phyloP scores from a whole-genome alignment of 225 moss, liverwort and hornwort species.

The Ulota crispa region DNA sequence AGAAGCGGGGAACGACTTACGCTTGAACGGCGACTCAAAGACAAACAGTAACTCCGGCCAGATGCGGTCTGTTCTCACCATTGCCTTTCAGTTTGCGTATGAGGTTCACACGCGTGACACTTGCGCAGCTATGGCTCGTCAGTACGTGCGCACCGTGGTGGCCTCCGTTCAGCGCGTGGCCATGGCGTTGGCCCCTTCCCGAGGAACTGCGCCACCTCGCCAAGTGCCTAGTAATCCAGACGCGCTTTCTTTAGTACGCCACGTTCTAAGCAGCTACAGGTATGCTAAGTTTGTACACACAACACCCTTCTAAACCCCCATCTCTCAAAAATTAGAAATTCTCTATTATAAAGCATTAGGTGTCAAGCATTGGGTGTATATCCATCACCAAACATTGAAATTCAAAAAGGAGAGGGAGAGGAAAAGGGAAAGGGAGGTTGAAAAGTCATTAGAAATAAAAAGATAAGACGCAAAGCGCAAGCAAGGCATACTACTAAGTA shows the following conservation, averaged over 20 bases:
- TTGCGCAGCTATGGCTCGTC: conserved; percentile 88
- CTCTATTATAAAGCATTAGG: too few species aligned
- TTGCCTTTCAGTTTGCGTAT: conserved; percentile 93
- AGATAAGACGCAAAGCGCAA: too few species aligned
- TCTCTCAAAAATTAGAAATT: too few species aligned
- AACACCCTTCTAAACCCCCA: not conserved
- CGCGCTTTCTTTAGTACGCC: conserved; percentile 74
- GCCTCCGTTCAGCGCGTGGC: conserved; percentile 97
- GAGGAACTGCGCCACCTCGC: conserved; percentile 55
- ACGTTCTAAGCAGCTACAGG: conserved; percentile 88
- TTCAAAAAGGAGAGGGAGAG: too few species aligned
- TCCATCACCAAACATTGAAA: too few species aligned
- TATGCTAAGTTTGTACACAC: not conserved
- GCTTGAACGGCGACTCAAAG: conserved; percentile 73
- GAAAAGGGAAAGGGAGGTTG: too few species aligned
- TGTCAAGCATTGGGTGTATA: too few species aligned
- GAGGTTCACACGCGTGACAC: conserved; percentile 91
- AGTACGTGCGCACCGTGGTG: conserved; percentile 93
- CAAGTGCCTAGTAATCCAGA: conserved; percentile 78
- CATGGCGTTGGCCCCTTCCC: conserved; percentile 87
- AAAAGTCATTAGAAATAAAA: too few species aligned
- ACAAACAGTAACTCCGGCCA: conserved; percentile 49
- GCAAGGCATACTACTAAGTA: too few species aligned
- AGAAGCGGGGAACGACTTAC: conserved; percentile 83
- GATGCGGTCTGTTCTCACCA: conserved; percentile 90